Evolutionary conservation across 2,329 filamentous ascomycete genomes (phyloP).

Genomic region (Xylariaceae sp.): DNA sequence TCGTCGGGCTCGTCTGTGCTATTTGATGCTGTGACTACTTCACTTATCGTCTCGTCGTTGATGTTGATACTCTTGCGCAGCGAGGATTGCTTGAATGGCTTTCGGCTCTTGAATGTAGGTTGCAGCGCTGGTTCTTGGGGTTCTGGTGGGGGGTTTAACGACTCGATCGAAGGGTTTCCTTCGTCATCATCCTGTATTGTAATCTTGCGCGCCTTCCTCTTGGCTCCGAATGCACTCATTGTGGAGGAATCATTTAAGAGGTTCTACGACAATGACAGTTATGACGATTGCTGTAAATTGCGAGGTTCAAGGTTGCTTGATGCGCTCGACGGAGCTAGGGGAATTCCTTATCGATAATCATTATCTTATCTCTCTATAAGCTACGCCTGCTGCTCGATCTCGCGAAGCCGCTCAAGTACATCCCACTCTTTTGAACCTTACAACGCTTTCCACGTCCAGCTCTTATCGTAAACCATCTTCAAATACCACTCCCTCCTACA

Average conservation of each 20-base stretch:
- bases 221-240: constrained; percentile 63
- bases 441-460: constrained; percentile 12
- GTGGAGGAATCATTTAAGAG: constrained; percentile 26
- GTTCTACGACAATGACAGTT: constrained; percentile 17
- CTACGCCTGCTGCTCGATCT: constrained; percentile 9
- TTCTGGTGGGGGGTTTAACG: constrained; percentile 36
- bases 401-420: constrained; percentile 8
- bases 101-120: constrained; percentile 50
- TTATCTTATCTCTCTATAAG: constrained; percentile 34
- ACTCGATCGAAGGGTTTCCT: constrained; percentile 30
- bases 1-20: constrained; percentile 41
- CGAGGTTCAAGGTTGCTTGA: constrained; percentile 8
- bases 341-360: constrained; percentile 36
- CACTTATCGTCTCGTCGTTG: constrained; percentile 44
- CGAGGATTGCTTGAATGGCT: constrained; percentile 63
- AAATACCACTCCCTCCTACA: not conserved
- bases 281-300: not conserved
- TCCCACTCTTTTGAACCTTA: constrained; percentile 17
- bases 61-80: constrained; percentile 62
- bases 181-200: constrained; percentile 71
- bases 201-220: constrained; percentile 78
- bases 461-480: constrained; percentile 15
- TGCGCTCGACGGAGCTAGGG: not conserved
- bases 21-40: constrained; percentile 26
- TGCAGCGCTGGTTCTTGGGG: constrained; percentile 44